These are phyloP conservation scores for Starmerella scarabaei DNA, from an alignment of 805 yeast genomes.

Conservation along the genomic window DNA sequence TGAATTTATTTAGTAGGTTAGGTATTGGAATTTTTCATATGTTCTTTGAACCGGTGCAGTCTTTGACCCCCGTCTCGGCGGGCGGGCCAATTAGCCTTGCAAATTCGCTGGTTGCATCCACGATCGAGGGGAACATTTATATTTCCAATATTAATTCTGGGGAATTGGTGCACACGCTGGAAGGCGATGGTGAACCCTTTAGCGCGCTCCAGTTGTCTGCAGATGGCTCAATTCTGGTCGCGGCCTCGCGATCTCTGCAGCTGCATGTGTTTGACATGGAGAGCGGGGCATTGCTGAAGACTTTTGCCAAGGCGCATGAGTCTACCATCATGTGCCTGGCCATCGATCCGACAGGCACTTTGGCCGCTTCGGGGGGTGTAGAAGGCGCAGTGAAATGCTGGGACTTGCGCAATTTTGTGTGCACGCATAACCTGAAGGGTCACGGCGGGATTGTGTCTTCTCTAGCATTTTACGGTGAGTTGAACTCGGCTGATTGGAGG, in stretches of 20 bases:
- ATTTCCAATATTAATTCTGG: conserved; percentile 53
- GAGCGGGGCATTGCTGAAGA: conserved; percentile 4
- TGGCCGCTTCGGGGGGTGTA: conserved; percentile 87
- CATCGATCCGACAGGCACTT: conserved; percentile 66
- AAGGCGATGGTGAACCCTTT: conserved; percentile 74
- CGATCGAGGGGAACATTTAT: conserved; percentile 63
- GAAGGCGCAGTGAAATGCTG: conserved; percentile 87
- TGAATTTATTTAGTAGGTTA: too few relatives aligned
- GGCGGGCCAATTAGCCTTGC: conserved; percentile 70
- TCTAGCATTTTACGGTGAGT: conserved; percentile 58
- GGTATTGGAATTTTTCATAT: conserved; percentile 17
- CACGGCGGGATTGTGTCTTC: conserved; percentile 84
- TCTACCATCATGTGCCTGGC: conserved; percentile 75
- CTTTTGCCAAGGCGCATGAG: conserved; percentile 31
- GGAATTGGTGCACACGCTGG: conserved; percentile 44
- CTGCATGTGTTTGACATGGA: conserved; percentile 44
- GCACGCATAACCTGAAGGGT: conserved; percentile 84
- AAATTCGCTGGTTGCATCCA: conserved; percentile 58
- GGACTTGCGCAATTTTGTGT: conserved; percentile 78
- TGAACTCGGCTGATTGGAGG: conserved; percentile 53
- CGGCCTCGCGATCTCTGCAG: conserved; percentile 73
- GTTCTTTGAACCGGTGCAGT: conserved; percentile 18
- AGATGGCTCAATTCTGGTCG: conserved; percentile 55
- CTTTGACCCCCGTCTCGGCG: conserved; percentile 66
- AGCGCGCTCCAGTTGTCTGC: conserved; percentile 68